phyloP scores from a whole-genome alignment of 441 rosid species.

The Adansonia madagascariensis region DNA sequence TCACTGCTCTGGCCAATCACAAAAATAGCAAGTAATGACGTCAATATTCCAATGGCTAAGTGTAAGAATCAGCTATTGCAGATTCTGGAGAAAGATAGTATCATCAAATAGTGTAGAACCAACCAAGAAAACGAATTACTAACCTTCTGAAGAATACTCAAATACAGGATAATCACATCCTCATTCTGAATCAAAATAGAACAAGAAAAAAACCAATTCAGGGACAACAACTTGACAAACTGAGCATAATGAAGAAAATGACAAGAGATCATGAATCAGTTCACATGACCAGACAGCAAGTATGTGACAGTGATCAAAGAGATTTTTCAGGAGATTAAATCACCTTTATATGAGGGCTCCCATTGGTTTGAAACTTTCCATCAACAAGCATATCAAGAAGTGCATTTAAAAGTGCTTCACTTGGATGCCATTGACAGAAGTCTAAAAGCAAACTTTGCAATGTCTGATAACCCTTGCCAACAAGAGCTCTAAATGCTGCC shows the following conservation, averaged over 20 bases:
- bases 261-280: constrained; percentile 8
- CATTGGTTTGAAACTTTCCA: constrained; percentile 80
- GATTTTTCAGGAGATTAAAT: constrained; percentile 30
- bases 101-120: constrained; percentile 20
- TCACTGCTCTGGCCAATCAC: constrained; percentile 99
- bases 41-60: constrained; percentile 15
- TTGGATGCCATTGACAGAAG: constrained; percentile 83
- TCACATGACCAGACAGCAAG: constrained; percentile 14
- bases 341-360: constrained; percentile 82
- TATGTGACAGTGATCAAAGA: constrained; percentile 18
- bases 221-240: constrained; percentile 12
- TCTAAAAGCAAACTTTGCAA: constrained; percentile 92
- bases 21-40: constrained; percentile 53
- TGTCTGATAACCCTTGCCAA: constrained; percentile 96
- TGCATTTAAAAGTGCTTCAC: constrained; percentile 81
- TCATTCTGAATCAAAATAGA: constrained; percentile 73
- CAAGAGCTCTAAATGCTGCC: constrained; percentile 94
- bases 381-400: constrained; percentile 99
- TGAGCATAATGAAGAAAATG: constrained; percentile 4
- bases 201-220: constrained; percentile 29
- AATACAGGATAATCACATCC: constrained; percentile 93
- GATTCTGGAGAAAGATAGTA: background rate
- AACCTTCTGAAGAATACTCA: constrained; percentile 97
- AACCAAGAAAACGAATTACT: constrained; percentile 42
- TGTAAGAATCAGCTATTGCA: constrained; percentile 14